A percentile compares a stretch with the other conserved stretches of the same genome.
These are phyloP conservation scores for Blastomyces silverae DNA, from an alignment of 2,329 filamentous ascomycete genomes.

Conservation along the genomic window DNA sequence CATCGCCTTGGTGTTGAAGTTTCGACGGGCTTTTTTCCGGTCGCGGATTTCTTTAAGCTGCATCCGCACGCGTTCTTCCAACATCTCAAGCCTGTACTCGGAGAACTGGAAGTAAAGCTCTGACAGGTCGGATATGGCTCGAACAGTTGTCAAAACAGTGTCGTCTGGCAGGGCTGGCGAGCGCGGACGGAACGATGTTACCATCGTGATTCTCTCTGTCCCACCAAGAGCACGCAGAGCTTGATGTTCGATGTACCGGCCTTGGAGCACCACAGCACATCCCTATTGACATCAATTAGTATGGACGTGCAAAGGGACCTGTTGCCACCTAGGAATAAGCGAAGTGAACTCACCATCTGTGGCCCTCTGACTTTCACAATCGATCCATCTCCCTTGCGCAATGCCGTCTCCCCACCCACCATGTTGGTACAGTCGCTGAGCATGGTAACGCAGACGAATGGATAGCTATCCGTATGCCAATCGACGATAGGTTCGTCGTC, in stretches of 20 bases:
- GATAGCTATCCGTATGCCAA: conserved; percentile 60
- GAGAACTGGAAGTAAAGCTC: conserved; percentile 57
- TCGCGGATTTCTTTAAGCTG: conserved; percentile 38
- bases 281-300: conserved; percentile 42
- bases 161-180: conserved; percentile 52
- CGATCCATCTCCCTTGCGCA: conserved; percentile 50
- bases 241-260: conserved; percentile 59
- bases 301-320: background rate
- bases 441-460: conserved; percentile 65
- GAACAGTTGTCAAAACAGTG: conserved; percentile 54
- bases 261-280: conserved; percentile 59
- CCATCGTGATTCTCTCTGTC: conserved; percentile 58
- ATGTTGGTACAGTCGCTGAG: conserved; percentile 57
- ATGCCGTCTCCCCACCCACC: conserved; percentile 58
- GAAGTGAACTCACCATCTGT: conserved; percentile 46
- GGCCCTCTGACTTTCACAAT: conserved; percentile 55
- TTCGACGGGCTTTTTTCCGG: conserved; percentile 29
- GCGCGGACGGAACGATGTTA: conserved; percentile 59
- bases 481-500: conserved; percentile 52
- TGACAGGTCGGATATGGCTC: conserved; percentile 51
- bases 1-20: conserved; percentile 28
- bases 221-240: conserved; percentile 54
- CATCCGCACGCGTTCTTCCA: conserved; percentile 52
- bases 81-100: conserved; percentile 57
- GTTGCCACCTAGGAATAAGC: background rate